phyloP scores from a whole-genome alignment of 1,284 basidiomycete species.

The Pseudozyma sp. region DNA sequence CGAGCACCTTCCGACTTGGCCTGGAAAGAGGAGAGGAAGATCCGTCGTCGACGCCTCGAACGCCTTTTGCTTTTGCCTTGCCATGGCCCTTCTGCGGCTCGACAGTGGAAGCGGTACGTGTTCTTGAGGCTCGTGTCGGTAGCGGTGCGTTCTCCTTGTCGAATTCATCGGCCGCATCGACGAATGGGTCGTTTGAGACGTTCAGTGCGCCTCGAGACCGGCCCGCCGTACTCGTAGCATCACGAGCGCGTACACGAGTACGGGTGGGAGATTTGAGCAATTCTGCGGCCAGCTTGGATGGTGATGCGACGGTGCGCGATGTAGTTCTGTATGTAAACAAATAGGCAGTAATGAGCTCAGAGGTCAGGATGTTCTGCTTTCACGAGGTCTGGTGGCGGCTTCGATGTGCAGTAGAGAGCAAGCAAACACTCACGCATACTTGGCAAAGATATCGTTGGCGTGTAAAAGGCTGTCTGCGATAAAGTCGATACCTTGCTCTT shows the following conservation, averaged over 20 bases:
- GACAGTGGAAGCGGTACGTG: constrained; percentile 15
- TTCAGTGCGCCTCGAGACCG: constrained; percentile 20
- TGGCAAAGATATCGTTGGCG: constrained; percentile 48
- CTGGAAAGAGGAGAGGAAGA: constrained; percentile 9
- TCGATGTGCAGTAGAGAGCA: neutral
- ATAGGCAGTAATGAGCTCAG: neutral
- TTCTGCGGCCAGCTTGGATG: constrained; percentile 53
- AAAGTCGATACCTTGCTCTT: constrained; percentile 41
- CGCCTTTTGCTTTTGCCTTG: constrained; percentile 26
- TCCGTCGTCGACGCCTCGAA: constrained; percentile 6
- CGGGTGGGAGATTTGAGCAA: constrained; percentile 57
- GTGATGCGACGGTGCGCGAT: constrained; percentile 35
- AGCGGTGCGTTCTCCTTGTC: constrained; percentile 47
- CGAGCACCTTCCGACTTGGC: constrained; percentile 30
- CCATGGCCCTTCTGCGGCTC: constrained; percentile 33
- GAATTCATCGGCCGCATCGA: constrained; percentile 21
- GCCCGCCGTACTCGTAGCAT: constrained; percentile 1
- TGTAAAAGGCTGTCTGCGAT: constrained; percentile 46
- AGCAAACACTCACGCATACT: constrained; percentile 44
- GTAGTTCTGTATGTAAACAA: constrained; percentile 25
- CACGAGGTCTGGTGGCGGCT: neutral
- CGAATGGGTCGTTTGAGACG: constrained; percentile 15
- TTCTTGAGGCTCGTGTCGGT: constrained; percentile 21
- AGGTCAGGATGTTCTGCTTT: neutral
- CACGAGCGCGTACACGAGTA: constrained; percentile 33